Conservation (phyloP, 2,329 filamentous ascomycete species). For the Graphilbum sp. region DNA sequence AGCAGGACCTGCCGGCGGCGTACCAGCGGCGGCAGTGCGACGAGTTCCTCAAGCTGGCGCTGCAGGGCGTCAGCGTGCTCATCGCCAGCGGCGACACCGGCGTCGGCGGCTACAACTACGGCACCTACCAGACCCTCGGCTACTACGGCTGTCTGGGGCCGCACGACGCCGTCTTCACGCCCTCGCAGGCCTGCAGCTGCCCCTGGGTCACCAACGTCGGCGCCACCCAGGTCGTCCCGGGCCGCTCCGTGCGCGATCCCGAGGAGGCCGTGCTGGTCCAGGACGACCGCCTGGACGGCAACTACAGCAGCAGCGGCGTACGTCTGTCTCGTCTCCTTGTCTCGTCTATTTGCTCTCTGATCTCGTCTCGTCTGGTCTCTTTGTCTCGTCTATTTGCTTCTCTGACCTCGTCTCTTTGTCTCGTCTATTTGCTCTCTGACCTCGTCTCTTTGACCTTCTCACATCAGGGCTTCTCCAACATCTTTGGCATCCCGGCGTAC, state of each 20-base stretch:
- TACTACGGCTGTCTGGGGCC: conserved; percentile 6
- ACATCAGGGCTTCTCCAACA: conserved; percentile 26
- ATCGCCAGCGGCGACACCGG: conserved; percentile 31
- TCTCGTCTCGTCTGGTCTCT: not conserved
- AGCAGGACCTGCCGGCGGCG: conserved; percentile 30
- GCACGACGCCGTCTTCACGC: conserved; percentile 10
- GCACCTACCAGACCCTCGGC: conserved; percentile 15
- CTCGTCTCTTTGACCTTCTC: conserved; percentile 8
- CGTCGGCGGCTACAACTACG: conserved; percentile 27
- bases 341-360: no score
- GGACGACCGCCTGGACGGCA: not conserved
- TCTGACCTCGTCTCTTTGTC: not conserved
- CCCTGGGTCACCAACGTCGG: conserved; percentile 33
- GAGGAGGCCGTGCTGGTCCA: conserved; percentile 1
- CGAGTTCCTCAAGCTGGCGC: conserved; percentile 33
- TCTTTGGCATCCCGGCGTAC: conserved; percentile 24
- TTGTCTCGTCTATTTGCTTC: no score
- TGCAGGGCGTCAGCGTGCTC: conserved; percentile 29
- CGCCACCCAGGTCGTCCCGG: conserved; percentile 25
- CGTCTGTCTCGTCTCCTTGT: not conserved
- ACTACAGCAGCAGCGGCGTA: conserved; percentile 1
- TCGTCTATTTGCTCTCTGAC: no score
- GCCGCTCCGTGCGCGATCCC: conserved; percentile 16
- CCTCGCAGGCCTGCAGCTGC: conserved; percentile 14
- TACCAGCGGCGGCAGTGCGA: conserved; percentile 35